A percentile compares a stretch with the other conserved stretches of the same genome.
Evolutionary conservation across 176 grass and related monocot genomes (phyloP).

Genomic region (Phoenix roebelenii): DNA sequence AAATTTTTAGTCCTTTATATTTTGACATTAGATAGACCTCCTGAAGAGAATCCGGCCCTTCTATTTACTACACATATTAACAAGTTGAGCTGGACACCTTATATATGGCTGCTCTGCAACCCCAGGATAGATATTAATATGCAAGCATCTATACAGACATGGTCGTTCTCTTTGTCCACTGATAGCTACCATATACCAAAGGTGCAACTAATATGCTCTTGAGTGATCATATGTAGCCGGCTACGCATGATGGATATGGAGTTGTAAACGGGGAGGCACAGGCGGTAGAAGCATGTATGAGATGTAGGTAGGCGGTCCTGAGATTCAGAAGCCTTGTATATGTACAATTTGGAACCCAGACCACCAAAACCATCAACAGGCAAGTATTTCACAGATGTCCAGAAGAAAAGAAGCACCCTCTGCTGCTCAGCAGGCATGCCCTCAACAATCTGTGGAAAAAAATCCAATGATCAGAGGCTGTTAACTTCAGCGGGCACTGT

Average conservation of each 20-base stretch:
- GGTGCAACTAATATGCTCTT: slow-evolving; percentile 85
- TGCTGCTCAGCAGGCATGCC: slow-evolving; percentile 64
- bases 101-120: no score
- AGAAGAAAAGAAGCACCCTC: slow-evolving; percentile 86
- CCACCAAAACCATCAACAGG: slow-evolving; percentile 79
- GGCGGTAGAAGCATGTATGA: slow-evolving; percentile 93
- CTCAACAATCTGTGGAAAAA: slow-evolving; percentile 48
- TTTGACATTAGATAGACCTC: no score
- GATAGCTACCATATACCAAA: slow-evolving; percentile 63
- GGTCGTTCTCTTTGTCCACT: no score
- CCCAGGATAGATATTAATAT: no score
- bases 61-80: no score
- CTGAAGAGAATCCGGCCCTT: no score
- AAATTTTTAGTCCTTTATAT: no score
- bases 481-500: no score
- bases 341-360: slow-evolving; percentile 73
- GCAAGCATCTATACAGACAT: no score
- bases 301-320: slow-evolving; percentile 64
- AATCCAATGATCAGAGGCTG: neutral
- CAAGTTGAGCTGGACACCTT: no score
- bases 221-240: slow-evolving; percentile 69
- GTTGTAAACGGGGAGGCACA: slow-evolving; percentile 70
- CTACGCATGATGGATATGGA: slow-evolving; percentile 37
- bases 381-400: slow-evolving; percentile 91
- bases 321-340: slow-evolving; percentile 67